These are phyloP conservation scores for Quillaja saponaria DNA, from an alignment of 306 rosid genomes.

Conservation along the genomic window DNA sequence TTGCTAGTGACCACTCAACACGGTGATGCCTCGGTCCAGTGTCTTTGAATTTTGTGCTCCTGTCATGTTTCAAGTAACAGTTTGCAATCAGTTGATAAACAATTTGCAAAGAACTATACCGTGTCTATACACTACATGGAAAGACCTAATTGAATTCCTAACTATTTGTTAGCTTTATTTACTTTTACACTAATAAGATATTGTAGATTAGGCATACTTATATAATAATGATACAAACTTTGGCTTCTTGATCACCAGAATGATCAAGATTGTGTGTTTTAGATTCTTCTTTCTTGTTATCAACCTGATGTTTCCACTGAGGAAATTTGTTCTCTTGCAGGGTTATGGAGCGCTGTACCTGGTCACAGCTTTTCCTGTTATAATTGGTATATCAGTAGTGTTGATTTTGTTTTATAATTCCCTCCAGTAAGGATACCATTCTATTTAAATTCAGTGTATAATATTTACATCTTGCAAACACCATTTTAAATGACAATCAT, in stretches of 20 bases:
- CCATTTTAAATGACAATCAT: constrained; percentile 18
- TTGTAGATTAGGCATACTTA: background rate
- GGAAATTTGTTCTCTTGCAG: constrained; percentile 56
- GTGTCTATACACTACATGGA: too few relatives aligned
- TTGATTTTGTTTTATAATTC: constrained; percentile 84
- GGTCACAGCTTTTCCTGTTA: constrained; percentile 86
- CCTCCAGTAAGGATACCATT: constrained; percentile 60
- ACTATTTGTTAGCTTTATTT: background rate
- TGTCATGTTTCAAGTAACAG: constrained; percentile 10
- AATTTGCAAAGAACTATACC: background rate
- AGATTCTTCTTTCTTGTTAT: too few relatives aligned
- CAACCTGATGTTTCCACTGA: constrained; percentile 35
- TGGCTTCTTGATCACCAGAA: too few relatives aligned
- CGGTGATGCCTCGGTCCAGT: background rate
- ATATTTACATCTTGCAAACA: constrained; percentile 27
- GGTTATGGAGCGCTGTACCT: constrained; percentile 94
- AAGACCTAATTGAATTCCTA: constrained; percentile 11
- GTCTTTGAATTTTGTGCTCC: constrained; percentile 12
- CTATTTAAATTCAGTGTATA: constrained; percentile 28
- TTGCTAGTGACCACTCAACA: too few relatives aligned
- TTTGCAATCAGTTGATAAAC: constrained; percentile 1
- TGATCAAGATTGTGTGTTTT: too few relatives aligned
- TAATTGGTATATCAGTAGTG: constrained; percentile 89
- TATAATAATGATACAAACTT: background rate
- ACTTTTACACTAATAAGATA: background rate